phyloP scores from a whole-genome alignment of 129 eudicot species.

The Solidago caesia region DNA sequence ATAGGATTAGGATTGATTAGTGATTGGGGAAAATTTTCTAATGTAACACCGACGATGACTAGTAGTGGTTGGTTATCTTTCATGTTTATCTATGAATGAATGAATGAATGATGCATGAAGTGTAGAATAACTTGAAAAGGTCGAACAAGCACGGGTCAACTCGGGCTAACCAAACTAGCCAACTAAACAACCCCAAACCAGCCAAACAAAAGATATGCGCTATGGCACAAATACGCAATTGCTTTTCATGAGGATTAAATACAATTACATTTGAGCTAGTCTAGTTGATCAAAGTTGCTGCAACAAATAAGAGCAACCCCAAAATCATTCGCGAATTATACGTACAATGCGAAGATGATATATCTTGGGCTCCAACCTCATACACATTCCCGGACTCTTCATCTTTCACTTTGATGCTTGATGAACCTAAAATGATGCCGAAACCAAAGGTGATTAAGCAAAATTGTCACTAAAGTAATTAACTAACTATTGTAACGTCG shows the following conservation, averaged over 20 bases:
- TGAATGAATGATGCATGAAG: too few relatives aligned
- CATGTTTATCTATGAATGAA: too few relatives aligned
- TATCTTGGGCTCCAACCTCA: conserved; percentile 49
- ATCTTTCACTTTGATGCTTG: conserved; percentile 83
- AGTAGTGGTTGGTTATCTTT: too few relatives aligned
- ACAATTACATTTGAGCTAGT: background rate
- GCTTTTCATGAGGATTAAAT: background rate
- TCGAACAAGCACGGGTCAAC: too few relatives aligned
- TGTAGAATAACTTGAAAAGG: too few relatives aligned
- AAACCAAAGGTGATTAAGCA: background rate
- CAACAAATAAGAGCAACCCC: conserved; percentile 25
- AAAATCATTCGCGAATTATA: conserved; percentile 16
- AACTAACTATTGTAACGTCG: background rate
- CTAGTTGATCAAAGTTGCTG: background rate
- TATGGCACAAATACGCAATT: background rate
- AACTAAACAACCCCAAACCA: too few relatives aligned
- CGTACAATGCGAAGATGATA: conserved; percentile 39
- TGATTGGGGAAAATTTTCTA: too few relatives aligned
- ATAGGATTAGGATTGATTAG: too few relatives aligned
- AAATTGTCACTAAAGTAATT: background rate
- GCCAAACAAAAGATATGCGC: background rate
- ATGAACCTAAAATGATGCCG: conserved; percentile 58
- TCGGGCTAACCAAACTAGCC: too few relatives aligned
- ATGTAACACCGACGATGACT: too few relatives aligned
- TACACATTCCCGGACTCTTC: conserved; percentile 57